Percentiles rank a stretch among this genome's conserved stretches.
Conservation (phyloP, 1,284 basidiomycete species). For the Ceratobasidium sp. region DNA sequence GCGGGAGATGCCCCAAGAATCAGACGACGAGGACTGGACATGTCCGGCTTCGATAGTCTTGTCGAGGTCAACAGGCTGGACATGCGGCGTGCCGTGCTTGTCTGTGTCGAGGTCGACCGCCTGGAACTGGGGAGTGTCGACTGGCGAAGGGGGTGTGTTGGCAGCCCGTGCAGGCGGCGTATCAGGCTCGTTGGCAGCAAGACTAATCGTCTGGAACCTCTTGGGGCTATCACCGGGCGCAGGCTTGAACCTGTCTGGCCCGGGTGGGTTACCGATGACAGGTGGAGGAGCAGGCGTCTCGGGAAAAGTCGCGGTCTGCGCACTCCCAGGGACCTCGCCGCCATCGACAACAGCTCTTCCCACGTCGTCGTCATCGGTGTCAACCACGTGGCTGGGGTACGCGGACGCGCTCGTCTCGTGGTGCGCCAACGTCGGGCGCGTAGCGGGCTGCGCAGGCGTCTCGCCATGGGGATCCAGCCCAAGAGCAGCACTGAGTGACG, state of each 20-base stretch:
- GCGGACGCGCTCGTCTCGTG: slow-evolving; percentile 9
- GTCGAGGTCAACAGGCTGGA: slow-evolving; percentile 33
- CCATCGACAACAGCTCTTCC: slow-evolving; percentile 1
- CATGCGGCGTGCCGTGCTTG: slow-evolving; percentile 22
- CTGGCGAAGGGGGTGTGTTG: neutral
- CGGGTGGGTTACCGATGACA: slow-evolving; percentile 25
- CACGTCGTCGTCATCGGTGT: slow-evolving; percentile 8
- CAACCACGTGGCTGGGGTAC: slow-evolving; percentile 23
- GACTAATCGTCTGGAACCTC: slow-evolving; percentile 29
- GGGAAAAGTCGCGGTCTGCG: slow-evolving; percentile 39
- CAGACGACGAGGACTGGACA: slow-evolving; percentile 31
- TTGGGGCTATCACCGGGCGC: neutral
- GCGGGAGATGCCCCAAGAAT: slow-evolving; percentile 23
- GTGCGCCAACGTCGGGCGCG: neutral
- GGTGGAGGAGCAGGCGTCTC: slow-evolving; percentile 17
- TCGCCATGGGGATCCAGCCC: slow-evolving; percentile 7
- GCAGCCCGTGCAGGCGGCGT: neutral
- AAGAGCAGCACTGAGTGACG: slow-evolving; percentile 30
- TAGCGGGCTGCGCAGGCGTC: neutral
- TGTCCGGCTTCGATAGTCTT: slow-evolving; percentile 20
- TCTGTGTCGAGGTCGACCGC: slow-evolving; percentile 9
- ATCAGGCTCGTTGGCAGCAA: slow-evolving; percentile 8
- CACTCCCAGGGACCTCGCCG: slow-evolving; percentile 16
- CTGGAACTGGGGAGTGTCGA: slow-evolving; percentile 37
- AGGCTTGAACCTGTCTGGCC: slow-evolving; percentile 10